These are phyloP conservation scores for Sugiyamaella smithiae DNA, from an alignment of 805 yeast genomes.

Conservation along the genomic window DNA sequence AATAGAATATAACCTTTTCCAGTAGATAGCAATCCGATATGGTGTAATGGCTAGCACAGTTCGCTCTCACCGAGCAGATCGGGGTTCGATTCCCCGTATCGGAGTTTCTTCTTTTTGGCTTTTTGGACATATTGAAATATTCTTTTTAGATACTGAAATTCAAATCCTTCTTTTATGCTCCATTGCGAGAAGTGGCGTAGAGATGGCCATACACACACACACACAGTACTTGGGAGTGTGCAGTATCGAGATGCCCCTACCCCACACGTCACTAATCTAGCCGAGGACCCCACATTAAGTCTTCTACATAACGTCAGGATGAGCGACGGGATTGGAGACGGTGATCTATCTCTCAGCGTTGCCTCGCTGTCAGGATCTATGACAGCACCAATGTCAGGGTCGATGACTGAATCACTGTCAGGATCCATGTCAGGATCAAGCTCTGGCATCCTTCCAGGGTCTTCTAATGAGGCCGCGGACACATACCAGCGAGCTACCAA, in stretches of 20 bases:
- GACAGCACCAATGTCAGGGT: neutral
- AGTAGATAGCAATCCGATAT: conserved; percentile 45
- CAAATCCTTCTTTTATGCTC: no score
- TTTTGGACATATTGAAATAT: no score
- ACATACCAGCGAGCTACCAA: conserved; percentile 20
- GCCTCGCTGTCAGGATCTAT: neutral
- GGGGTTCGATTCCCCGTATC: conserved; percentile 80
- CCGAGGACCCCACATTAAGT: neutral
- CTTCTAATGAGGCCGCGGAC: conserved; percentile 3
- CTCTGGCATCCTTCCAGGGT: neutral
- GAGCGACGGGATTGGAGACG: neutral
- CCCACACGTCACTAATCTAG: no score
- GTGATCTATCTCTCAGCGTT: neutral
- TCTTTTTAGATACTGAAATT: neutral
- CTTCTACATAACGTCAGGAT: neutral
- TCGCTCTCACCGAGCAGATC: conserved; percentile 63
- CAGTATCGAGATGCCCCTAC: no score
- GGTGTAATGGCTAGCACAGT: conserved; percentile 63
- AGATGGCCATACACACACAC: no score
- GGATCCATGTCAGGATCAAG: neutral
- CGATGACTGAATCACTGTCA: neutral
- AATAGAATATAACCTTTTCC: no score
- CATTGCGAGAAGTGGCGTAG: no score
- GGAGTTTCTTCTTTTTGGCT: conserved; percentile 38
- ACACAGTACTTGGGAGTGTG: no score